phyloP scores from a whole-genome alignment of 192 early-diverging fungal genomes.

The Linnemannia exigua region DNA sequence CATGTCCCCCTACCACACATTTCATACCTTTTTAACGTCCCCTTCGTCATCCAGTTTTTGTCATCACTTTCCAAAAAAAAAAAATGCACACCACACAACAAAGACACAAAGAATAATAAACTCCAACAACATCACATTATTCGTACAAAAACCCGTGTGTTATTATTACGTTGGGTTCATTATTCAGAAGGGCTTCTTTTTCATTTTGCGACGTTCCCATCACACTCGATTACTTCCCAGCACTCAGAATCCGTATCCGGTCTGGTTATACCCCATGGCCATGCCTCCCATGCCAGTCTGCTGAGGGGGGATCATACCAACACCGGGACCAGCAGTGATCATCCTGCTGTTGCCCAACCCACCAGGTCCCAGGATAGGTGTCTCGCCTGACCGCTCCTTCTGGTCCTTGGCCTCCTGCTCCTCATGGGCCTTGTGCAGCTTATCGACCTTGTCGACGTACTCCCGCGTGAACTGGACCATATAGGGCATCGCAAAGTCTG shows the following conservation, averaged over 20 bases:
- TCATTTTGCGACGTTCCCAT: no score
- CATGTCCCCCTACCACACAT: neutral
- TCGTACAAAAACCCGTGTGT: neutral
- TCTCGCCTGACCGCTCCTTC: slow-evolving; percentile 40
- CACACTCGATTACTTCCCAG: neutral
- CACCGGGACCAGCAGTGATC: slow-evolving; percentile 37
- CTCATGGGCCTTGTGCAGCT: slow-evolving; percentile 51
- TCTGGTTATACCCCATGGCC: slow-evolving; percentile 24
- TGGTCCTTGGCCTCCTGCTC: slow-evolving; percentile 36
- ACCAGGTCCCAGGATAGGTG: slow-evolving; percentile 41
- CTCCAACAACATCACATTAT: neutral
- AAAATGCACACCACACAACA: neutral
- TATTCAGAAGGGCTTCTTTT: neutral
- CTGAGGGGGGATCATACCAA: slow-evolving; percentile 23
- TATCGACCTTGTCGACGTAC: slow-evolving; percentile 84
- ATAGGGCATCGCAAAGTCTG: slow-evolving; percentile 98
- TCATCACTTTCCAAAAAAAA: neutral
- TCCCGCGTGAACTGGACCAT: slow-evolving; percentile 94
- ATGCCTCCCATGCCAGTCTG: slow-evolving; percentile 26
- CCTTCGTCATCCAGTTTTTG: neutral
- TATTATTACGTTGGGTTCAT: neutral
- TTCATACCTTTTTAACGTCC: neutral
- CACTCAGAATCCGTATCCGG: slow-evolving; percentile 16
- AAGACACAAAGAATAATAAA: neutral
- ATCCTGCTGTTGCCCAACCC: slow-evolving; percentile 45